Evolutionary conservation across 2,329 filamentous ascomycete species (phyloP), one percentile per base, ranked within the genome.

Genomic region (Diaporthe vexans): DNA sequence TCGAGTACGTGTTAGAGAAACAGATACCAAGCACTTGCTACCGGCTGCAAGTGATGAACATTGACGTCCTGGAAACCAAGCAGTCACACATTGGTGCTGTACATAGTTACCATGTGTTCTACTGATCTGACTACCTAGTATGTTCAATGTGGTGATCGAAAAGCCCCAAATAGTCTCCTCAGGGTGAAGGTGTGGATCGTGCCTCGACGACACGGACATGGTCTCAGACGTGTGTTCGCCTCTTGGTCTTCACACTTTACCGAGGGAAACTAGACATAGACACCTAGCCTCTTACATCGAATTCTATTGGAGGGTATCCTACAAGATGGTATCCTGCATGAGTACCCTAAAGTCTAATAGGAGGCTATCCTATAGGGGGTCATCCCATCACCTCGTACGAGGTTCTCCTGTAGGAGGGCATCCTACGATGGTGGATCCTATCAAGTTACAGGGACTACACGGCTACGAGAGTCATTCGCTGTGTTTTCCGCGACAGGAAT

Each of bases 1-100:
- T 68, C 33, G 35, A 24, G n/a, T 40, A 54, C 63, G 46, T 68
- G 46, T 54, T 54, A 68, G 46, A 68, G 40, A 72, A 43, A 61
- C 48, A 72, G 19, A 63, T 72, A 72, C 57, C 70, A 72, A 43
- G 70, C 33, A 72, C 56, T 24, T 57, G 57, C 46, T 46, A 59
- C 56, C 11, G 57, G 19, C 52, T 26, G 46, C 58, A 43, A 56
- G 7, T 54, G 46, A 63, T 24, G 54, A 11, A 19, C 5, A 6
- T 29, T n/a, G 2, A 11, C 11, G 21, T 40, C 1, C 35, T 40
- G 46, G 6, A 33, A 4, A 19, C 19, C 10, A 11, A 1, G 3
- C 46, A 48, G 46, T 40, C 10, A 13, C 11, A 13, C 21, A 2
- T 7, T 3, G 33, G 21, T 2, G 24, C 40, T 46, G 17, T 29